Evolutionary conservation across 1,139 yeast species (phyloP).

Genomic region (Wickerhamiella pararugosa): DNA sequence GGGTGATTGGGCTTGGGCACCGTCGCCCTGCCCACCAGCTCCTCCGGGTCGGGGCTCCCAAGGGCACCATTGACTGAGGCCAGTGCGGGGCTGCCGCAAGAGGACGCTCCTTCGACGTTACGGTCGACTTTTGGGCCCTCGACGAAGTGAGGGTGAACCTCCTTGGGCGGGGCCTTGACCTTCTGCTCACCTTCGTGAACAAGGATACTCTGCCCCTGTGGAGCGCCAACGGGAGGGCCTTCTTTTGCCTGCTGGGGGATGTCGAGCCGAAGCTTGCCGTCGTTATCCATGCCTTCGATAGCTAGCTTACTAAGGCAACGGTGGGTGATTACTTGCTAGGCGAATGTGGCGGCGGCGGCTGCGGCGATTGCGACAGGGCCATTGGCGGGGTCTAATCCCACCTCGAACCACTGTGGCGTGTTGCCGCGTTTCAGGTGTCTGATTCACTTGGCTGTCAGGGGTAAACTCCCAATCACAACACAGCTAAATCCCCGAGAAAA

Average conservation of each 20-base stretch:
- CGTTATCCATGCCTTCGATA: too few relatives aligned
- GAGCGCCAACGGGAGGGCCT: not conserved
- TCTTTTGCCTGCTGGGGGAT: not conserved
- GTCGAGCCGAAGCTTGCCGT: not conserved
- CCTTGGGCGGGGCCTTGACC: not conserved
- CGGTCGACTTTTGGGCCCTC: not conserved
- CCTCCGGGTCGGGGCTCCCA: constrained; percentile 4
- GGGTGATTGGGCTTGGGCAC: constrained; percentile 34
- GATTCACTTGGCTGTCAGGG: too few relatives aligned
- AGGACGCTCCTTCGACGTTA: not conserved
- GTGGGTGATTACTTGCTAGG: too few relatives aligned
- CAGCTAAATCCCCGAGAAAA: too few relatives aligned
- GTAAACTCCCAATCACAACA: too few relatives aligned
- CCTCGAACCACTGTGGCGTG: too few relatives aligned
- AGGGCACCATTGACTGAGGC: not conserved
- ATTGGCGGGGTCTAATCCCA: too few relatives aligned
- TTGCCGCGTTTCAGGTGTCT: too few relatives aligned
- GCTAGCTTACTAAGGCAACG: too few relatives aligned
- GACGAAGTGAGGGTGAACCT: constrained; percentile 7
- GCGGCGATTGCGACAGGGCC: too few relatives aligned
- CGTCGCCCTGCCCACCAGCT: constrained; percentile 11
- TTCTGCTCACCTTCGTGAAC: constrained; percentile 4
- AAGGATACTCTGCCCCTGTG: constrained; percentile 1
- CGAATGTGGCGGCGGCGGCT: too few relatives aligned
- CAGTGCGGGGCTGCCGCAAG: constrained; percentile 1